Percentiles rank a stretch among this genome's conserved stretches.
phyloP scores from a whole-genome alignment of 352 stramenopile genomes.

The Pythium plurisporium region DNA sequence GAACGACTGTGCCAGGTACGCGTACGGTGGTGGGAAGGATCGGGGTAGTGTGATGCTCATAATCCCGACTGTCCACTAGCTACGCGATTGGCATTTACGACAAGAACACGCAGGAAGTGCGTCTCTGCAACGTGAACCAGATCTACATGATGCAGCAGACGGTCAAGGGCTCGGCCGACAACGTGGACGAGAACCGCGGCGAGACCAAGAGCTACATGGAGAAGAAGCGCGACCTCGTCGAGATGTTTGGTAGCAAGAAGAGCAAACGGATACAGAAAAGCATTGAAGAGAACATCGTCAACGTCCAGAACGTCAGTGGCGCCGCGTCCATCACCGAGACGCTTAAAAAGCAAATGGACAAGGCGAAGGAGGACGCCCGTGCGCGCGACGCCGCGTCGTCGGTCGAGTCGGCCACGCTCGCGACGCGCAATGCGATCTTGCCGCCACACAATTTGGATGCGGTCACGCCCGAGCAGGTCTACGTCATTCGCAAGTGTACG shows the following conservation, averaged over 20 bases:
- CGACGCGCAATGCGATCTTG: constrained; percentile 61
- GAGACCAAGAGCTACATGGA: constrained; percentile 62
- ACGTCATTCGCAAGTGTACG: constrained; percentile 80
- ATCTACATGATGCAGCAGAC: constrained; percentile 86
- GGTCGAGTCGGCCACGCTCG: constrained; percentile 48
- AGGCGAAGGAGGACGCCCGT: constrained; percentile 46
- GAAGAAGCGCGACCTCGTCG: constrained; percentile 64
- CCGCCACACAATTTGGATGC: constrained; percentile 71
- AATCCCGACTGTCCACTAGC: constrained; percentile 6
- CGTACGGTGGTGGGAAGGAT: neutral
- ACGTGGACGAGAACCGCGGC: constrained; percentile 61
- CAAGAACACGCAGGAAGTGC: constrained; percentile 66
- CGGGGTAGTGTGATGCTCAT: neutral
- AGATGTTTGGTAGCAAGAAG: constrained; percentile 81
- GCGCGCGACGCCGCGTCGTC: constrained; percentile 49
- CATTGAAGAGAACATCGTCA: constrained; percentile 78
- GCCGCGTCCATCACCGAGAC: constrained; percentile 60
- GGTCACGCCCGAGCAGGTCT: constrained; percentile 68
- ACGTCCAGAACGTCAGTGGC: constrained; percentile 72
- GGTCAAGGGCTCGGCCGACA: constrained; percentile 63
- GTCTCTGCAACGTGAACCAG: constrained; percentile 74
- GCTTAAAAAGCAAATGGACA: constrained; percentile 72
- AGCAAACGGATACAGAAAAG: constrained; percentile 81
- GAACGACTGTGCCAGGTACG: constrained; percentile 58
- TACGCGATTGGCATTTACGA: constrained; percentile 79